Percentiles rank a stretch among this genome's conserved stretches.
These are phyloP conservation scores for Neopestalotiopsis rosae DNA, from an alignment of 2,329 filamentous ascomycete genomes.

Conservation along the genomic window DNA sequence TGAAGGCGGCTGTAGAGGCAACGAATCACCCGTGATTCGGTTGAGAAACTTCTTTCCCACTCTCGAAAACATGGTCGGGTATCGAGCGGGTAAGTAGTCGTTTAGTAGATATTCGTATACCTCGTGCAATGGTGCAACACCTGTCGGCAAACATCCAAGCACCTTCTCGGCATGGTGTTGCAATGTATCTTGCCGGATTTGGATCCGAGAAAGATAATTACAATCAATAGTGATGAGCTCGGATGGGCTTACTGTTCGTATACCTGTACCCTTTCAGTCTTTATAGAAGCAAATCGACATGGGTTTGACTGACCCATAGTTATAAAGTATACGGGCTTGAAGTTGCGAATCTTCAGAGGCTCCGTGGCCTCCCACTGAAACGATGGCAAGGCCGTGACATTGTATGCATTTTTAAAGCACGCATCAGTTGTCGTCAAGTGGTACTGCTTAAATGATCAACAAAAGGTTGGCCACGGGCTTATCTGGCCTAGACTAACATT, in stretches of 20 bases:
- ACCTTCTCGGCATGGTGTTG: conserved; percentile 43
- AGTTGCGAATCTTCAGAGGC: conserved; percentile 49
- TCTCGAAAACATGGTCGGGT: conserved; percentile 51
- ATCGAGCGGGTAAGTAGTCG: conserved; percentile 53
- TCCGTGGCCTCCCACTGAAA: conserved; percentile 43
- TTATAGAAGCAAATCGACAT: background rate
- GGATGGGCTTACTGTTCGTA: conserved; percentile 48
- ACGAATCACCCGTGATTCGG: conserved; percentile 37
- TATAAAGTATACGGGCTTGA: conserved; percentile 59
- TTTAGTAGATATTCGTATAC: conserved; percentile 53
- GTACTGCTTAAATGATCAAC: background rate
- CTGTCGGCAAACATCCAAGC: conserved; percentile 46
- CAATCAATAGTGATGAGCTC: conserved; percentile 59
- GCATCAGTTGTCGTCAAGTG: background rate
- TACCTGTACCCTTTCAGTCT: conserved; percentile 36
- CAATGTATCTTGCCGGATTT: conserved; percentile 44
- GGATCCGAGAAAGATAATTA: conserved; percentile 53
- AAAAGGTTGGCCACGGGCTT: background rate
- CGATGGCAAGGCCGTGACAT: background rate
- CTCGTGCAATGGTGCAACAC: conserved; percentile 50
- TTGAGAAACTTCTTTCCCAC: conserved; percentile 44
- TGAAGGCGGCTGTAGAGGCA: conserved; percentile 24
- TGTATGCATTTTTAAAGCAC: background rate
- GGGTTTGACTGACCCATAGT: conserved; percentile 52
- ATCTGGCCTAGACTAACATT: background rate